These are phyloP conservation scores for Paraleonurus japonicus DNA, from an alignment of 257 asterid genomes.

Conservation along the genomic window DNA sequence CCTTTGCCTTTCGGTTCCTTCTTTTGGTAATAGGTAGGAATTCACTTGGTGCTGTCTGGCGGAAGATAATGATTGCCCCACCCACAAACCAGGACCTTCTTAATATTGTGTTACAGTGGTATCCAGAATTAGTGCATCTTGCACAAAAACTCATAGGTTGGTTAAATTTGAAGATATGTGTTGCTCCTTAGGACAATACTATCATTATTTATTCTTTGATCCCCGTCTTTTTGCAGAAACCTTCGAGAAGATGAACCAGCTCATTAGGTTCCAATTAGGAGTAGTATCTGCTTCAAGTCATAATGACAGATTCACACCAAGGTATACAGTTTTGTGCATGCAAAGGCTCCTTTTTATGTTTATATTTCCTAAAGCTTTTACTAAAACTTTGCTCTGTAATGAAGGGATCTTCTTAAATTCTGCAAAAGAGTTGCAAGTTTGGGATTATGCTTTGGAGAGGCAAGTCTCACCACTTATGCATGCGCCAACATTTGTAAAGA, in stretches of 20 bases:
- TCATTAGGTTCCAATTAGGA: constrained; percentile 50
- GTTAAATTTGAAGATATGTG: background rate
- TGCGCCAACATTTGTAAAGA: constrained; percentile 59
- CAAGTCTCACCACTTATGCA: constrained; percentile 41
- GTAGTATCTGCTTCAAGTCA: constrained; percentile 37
- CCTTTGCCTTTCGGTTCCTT: constrained; percentile 15
- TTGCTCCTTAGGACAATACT: constrained; percentile 1
- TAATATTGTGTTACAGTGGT: constrained; percentile 59
- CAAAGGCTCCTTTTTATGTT: background rate
- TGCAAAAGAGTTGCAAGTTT: constrained; percentile 71
- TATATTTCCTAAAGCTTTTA: constrained; percentile 22
- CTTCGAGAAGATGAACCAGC: constrained; percentile 55
- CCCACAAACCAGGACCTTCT: constrained; percentile 62
- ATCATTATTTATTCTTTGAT: background rate
- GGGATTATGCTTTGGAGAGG: constrained; percentile 39
- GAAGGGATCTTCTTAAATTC: constrained; percentile 89
- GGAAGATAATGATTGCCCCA: constrained; percentile 66
- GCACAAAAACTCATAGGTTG: constrained; percentile 66
- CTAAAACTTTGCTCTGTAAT: constrained; percentile 27
- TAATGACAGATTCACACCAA: constrained; percentile 69
- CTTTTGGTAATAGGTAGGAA: constrained; percentile 49
- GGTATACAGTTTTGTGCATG: constrained; percentile 39
- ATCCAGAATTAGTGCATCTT: constrained; percentile 60
- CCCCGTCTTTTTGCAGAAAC: constrained; percentile 53
- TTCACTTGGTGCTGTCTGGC: constrained; percentile 78